Base-by-base conservation (phyloP, 1,284 basidiomycete genomes). In the Agroathelia rolfsii region DNA sequence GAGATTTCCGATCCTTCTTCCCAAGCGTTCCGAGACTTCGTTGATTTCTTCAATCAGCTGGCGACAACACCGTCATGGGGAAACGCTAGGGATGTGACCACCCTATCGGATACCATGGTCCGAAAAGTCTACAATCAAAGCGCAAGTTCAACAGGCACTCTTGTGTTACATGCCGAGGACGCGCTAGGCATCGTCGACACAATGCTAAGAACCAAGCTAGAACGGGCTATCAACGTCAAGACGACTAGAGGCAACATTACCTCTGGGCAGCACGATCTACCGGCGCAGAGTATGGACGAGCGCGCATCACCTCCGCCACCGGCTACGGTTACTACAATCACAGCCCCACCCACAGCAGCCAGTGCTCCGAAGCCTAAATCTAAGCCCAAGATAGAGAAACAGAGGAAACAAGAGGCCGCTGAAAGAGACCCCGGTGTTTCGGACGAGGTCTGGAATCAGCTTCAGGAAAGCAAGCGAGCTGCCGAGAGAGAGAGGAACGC, bases 51-150 rank as follows among this genome's bases (percentile, higher is more conserved):
- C 22, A 38, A 47, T 7, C 32, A 59, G n/a, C 53, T 79, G 37
- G 54, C 64, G 2, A 30, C 40, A 2, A 52, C 76, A 1, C 53
- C 60, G 3, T 65, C 64, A 2, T 78, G 75, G 75, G 75, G 75
- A 0, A 79, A 79, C 36, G 76, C 70, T 1, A 62, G 77, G 6
- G 72, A 77, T 37, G 59, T 78, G 38, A 56, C 66, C 34, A 71
- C 67, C 0, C 51, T 77, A 2, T 53, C 69, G 3, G 69, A 66
- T 41, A 46, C 58, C 25, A 61, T 79, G 54, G 48, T 61, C 8
- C 46, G 50, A 12, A 21, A 42, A 2, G 66, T 56, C 0, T 50
- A 49, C 32, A 41, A 35, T n/a, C 19, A 24, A 6, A 26, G 28
- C 34, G 18, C 25, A 23, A 25, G 28, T 36, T 22, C 38, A 41